Base-by-base conservation (phyloP, 2,329 filamentous ascomycete species). In the Fusarium liriodendri region DNA sequence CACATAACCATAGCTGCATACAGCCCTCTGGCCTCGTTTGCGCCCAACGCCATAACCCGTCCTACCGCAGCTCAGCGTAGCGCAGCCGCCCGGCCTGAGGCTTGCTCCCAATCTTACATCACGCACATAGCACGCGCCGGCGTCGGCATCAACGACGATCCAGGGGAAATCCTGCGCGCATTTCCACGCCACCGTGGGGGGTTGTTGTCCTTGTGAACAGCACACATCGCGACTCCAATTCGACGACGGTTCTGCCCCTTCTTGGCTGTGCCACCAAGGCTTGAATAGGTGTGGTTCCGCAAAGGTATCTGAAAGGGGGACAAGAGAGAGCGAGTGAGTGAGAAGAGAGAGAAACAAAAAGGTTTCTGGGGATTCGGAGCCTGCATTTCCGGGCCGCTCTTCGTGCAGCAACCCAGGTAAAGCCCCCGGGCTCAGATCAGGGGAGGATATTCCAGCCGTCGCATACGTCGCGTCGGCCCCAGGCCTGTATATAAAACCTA, bases 401-500 rank as follows among this genome's bases (percentile, higher is more conserved):
- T 70, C 76, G 73, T 77, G 71, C 69, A 70, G 62, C 67, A 72
- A 62, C 66, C 62, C 68, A 64, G 71, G 71, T 40, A 70, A 54
- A 73, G 40, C 64, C 40, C 67, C 60, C 62, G 71, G 64, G 76
- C 70, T 76, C 68, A 71, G 66, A 77, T 76, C 68, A 71, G 66
- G 76, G 71, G 70, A 71, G 70, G 67, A 71, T 61, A 68, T 71
- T 68, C 73, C 67, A 73, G 68, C 62, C 70, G 60, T 77, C 65
- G 45, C 69, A 64, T 74, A 38, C 65, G 52, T 70, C 73, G 70
- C 65, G 61, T 63, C 60, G 69, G 67, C 71, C 42, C 67, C 60
- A 59, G 70, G 58, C 57, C 68, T 77, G 71, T 77, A 76, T 88
- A 88, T 89, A 88, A 87, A 85, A 84, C 82, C 74, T 84, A 82